Evolutionary conservation across 2,329 filamentous ascomycete species (phyloP).

Genomic region (Septoria petroselini): DNA sequence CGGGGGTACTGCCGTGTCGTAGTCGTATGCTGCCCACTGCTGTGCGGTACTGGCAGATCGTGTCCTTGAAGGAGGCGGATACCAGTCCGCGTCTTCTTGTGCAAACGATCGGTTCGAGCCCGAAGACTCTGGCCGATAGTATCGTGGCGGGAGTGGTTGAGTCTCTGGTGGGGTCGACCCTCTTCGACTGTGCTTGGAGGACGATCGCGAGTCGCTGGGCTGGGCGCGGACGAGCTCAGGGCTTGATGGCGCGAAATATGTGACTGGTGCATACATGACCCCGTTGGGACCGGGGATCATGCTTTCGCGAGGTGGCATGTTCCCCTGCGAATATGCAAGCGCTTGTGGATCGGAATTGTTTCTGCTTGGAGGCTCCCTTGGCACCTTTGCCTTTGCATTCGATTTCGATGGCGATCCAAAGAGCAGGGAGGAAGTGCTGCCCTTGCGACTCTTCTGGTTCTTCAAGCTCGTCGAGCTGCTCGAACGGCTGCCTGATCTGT

Average conservation of each 20-base stretch:
- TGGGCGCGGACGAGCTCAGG: conserved; percentile 19
- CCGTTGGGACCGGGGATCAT: conserved; percentile 50
- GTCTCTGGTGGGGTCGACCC: conserved; percentile 35
- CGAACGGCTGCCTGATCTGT: conserved; percentile 35
- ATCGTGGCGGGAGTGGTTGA: conserved; percentile 26
- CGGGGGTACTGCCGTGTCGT: conserved; percentile 34
- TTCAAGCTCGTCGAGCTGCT: conserved; percentile 40
- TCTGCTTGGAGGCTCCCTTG: conserved; percentile 17
- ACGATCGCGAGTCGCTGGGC: conserved; percentile 4
- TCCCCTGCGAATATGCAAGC: conserved; percentile 19
- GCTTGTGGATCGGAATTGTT: conserved; percentile 31
- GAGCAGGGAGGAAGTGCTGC: conserved; percentile 35
- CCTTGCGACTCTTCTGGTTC: conserved; percentile 37
- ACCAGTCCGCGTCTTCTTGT: conserved; percentile 46
- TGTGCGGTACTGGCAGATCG: conserved; percentile 41
- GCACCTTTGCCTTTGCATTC: conserved; percentile 35
- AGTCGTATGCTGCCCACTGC: conserved; percentile 37
- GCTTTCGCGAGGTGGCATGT: conserved; percentile 12
- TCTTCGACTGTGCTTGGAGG: conserved; percentile 33
- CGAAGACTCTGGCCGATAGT: conserved; percentile 40
- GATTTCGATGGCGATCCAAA: conserved; percentile 38
- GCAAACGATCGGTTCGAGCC: conserved; percentile 45
- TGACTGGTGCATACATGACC: conserved; percentile 43
- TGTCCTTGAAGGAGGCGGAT: conserved; percentile 37
- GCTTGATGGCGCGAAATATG: conserved; percentile 32